phyloP scores from a whole-genome alignment of 2,329 filamentous ascomycete species.

The Aspergillus sojae region DNA sequence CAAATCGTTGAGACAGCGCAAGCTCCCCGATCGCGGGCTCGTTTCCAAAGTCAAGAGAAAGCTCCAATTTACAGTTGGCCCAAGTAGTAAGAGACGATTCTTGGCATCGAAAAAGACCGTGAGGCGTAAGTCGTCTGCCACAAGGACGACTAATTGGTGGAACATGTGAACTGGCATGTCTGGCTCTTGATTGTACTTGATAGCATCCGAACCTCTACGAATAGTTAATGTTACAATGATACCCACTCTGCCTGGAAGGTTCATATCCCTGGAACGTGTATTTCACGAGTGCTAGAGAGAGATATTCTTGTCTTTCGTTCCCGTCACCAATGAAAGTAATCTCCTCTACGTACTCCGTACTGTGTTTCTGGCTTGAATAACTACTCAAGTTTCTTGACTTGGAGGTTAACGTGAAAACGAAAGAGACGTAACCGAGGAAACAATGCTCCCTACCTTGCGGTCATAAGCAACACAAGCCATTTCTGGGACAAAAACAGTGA shows the following conservation, averaged over 20 bases:
- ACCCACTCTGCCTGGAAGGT: background rate
- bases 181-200: background rate
- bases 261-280: background rate
- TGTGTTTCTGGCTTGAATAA: background rate
- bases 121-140: background rate
- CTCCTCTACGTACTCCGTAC: background rate
- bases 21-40: background rate
- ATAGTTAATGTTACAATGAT: background rate
- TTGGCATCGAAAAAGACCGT: background rate
- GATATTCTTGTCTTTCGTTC: background rate
- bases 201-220: background rate
- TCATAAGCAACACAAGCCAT: background rate
- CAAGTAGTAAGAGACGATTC: background rate
- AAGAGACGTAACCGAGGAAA: background rate
- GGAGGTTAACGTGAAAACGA: background rate
- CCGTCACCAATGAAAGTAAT: fast-evolving
- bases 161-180: background rate
- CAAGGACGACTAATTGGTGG: background rate
- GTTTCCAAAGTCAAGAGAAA: background rate
- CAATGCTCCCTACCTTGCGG: background rate
- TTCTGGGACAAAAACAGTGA: too few relatives aligned
- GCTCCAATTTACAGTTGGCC: background rate
- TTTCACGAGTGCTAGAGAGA: background rate
- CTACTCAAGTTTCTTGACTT: background rate
- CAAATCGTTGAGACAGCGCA: background rate